Evolutionary conservation across 139 green algal genomes (phyloP), one percentile per base, ranked within the genome.

Genomic region (Chlorella ohadii): DNA sequence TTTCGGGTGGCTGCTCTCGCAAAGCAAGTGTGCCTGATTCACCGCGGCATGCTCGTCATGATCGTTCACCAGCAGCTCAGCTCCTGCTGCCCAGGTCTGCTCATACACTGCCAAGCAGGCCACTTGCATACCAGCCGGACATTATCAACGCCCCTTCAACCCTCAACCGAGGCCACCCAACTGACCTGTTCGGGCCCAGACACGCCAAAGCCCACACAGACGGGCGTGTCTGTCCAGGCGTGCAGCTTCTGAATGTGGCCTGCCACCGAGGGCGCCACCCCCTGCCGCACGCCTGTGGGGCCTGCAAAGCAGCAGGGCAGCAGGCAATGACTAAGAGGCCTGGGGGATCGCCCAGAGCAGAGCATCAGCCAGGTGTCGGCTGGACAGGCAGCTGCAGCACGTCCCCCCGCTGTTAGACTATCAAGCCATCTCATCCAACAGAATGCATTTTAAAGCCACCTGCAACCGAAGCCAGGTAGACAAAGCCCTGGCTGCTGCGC

Each of bases 201-300:
- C 1, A 99, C 95, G 31, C 97, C 97, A 91, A 99, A 99, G 19
- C 97, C 97, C 0, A 99, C 97, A 4, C 93, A 95, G 0, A 99
- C 86, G 57, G 90, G 84, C 90, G 97, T 98, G 88, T 96, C 93
- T 23, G 94, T 96, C 20, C 96, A 89, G 4, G 47, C 33, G 63
- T 97, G 93, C 70, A 99, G 86, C 73, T 76, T 72, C 31, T 86
- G n/a, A 13, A 99, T 93, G 20, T 99, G 90, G 27, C 89, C 88
- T 86, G 97, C 91, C 55, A 99, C 95, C 0, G 94, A 86, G 3
- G 71, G 41, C 82, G 91, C 84, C 84, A 98, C 92, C 13, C 81
- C 85, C 0, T 78, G 84, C 55, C 93, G 86, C 68, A 93, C 87
- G 22, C 97, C 96, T 9, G 97, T 99, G 70, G 99, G 96, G 22